Percentiles rank a stretch among this genome's conserved stretches.
Conservation (phyloP, 257 asterid species). For the Agastache rugosa region DNA sequence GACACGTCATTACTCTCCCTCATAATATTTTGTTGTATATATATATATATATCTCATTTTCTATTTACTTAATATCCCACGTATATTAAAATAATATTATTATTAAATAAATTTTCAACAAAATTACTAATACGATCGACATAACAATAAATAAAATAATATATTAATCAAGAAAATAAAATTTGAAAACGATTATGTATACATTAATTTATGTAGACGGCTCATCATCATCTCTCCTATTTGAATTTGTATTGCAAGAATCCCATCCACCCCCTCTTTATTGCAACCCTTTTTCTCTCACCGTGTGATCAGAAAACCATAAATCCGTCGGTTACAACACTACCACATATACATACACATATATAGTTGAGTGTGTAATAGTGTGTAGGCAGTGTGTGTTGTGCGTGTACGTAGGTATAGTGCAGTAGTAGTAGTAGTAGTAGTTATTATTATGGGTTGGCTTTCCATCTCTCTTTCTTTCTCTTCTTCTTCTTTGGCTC, state of each 20-base stretch:
- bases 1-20: too few relatives aligned
- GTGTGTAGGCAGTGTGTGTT: conserved; percentile 19
- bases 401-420: conserved; percentile 43
- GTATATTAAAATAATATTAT: too few relatives aligned
- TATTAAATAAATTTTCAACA: too few relatives aligned
- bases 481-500: conserved; percentile 25
- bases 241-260: conserved; percentile 27
- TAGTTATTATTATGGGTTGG: conserved; percentile 46
- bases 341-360: conserved; percentile 26
- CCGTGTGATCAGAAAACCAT: conserved; percentile 52
- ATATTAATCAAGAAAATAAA: not conserved
- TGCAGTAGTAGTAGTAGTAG: conserved; percentile 24
- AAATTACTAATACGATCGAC: too few relatives aligned
- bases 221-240: not conserved
- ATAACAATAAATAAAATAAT: too few relatives aligned
- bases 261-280: conserved; percentile 35
- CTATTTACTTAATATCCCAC: too few relatives aligned
- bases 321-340: conserved; percentile 66
- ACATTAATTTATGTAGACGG: not conserved
- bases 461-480: conserved; percentile 31
- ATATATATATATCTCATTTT: too few relatives aligned
- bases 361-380: conserved; percentile 12
- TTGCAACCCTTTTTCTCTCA: conserved; percentile 43
- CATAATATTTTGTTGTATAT: too few relatives aligned
- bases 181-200: too few relatives aligned